Evolutionary conservation across 805 yeast species (phyloP).

Genomic region (Cyberlindnera bimundalis): DNA sequence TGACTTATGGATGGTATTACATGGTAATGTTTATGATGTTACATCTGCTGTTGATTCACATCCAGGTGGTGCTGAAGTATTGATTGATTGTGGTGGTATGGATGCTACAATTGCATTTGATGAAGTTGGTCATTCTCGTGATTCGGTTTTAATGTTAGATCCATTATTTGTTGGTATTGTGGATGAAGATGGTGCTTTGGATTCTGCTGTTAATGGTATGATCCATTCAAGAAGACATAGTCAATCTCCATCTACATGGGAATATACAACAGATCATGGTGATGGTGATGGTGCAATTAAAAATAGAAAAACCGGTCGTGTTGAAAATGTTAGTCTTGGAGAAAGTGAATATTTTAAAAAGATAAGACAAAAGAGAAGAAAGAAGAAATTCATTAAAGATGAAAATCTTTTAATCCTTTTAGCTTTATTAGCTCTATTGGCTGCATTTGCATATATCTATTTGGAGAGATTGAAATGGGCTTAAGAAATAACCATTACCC

Average conservation of each 20-base stretch:
- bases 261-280: slow-evolving; percentile 2
- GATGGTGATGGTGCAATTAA: slow-evolving; percentile 7
- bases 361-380: slow-evolving; percentile 6
- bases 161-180: slow-evolving; percentile 74
- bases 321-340: slow-evolving; percentile 25
- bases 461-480: slow-evolving; percentile 19
- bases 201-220: background rate
- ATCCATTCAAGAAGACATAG: background rate
- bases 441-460: slow-evolving; percentile 17
- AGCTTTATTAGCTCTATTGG: slow-evolving; percentile 17
- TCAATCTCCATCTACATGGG: background rate
- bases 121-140: slow-evolving; percentile 96
- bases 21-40: slow-evolving; percentile 76
- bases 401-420: slow-evolving; percentile 9
- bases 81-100: slow-evolving; percentile 69
- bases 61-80: slow-evolving; percentile 70
- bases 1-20: slow-evolving; percentile 80
- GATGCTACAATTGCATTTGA: slow-evolving; percentile 83
- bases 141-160: slow-evolving; percentile 74
- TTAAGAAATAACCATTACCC: background rate
- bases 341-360: slow-evolving; percentile 22
- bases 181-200: slow-evolving; percentile 33
- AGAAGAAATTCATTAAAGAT: slow-evolving; percentile 12
- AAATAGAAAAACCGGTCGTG: slow-evolving; percentile 8
- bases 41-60: slow-evolving; percentile 65